These are phyloP conservation scores for Pichia sp. DNA, from an alignment of 1,139 yeast species.

Conservation along the genomic window DNA sequence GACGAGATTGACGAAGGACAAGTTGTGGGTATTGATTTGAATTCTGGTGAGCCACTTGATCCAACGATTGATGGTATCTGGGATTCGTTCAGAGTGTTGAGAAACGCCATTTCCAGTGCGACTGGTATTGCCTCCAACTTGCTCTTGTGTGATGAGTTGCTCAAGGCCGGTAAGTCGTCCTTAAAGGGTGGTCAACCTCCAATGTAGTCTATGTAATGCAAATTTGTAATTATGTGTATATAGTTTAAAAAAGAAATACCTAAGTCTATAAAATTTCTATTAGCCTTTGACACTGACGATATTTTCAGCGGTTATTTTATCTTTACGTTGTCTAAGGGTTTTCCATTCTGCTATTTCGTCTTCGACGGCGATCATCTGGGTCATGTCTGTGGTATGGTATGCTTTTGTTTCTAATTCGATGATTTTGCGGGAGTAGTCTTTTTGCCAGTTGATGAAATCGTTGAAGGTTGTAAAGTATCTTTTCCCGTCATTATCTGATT, in stretches of 20 bases:
- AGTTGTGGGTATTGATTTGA: conserved; percentile 86
- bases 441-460: conserved; percentile 27
- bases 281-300: conserved; percentile 24
- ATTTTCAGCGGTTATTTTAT: conserved; percentile 13
- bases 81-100: conserved; percentile 92
- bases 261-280: too few relatives aligned
- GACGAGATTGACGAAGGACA: conserved; percentile 84
- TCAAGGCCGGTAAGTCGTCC: conserved; percentile 94
- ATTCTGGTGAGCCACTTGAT: conserved; percentile 94
- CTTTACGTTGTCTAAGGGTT: conserved; percentile 7
- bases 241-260: background rate
- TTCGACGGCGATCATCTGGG: conserved; percentile 18
- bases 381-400: conserved; percentile 16
- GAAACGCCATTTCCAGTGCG: conserved; percentile 91
- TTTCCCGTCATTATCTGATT: background rate
- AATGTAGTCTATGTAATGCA: background rate
- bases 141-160: conserved; percentile 89
- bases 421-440: conserved; percentile 12
- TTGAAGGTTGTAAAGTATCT: conserved; percentile 24
- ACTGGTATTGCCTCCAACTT: conserved; percentile 94
- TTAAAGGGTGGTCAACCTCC: conserved; percentile 43
- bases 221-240: background rate
- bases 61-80: conserved; percentile 94
- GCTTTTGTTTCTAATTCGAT: conserved; percentile 21
- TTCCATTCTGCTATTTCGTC: conserved; percentile 13